Evolutionary conservation across 441 rosid species (phyloP), one percentile per base, ranked within the genome.

Genomic region (Pelargonium australe): DNA sequence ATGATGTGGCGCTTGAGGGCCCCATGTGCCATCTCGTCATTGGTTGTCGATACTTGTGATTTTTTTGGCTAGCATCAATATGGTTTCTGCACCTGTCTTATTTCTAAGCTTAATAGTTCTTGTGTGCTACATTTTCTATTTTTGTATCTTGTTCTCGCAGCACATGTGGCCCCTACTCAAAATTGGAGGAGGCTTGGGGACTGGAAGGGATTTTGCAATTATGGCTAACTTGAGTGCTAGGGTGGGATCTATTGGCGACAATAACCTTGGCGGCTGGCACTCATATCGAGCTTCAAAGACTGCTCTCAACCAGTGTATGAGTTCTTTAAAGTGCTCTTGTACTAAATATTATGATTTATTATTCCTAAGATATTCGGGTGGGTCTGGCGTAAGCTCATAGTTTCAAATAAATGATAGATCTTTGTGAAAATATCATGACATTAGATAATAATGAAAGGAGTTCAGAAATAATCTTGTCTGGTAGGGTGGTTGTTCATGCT

Each of bases 161-260:
- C 96, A 91, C 69, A 87, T 88, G 96, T 91, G 96, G 95, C 95
- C 97, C 55, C 95, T 94, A 72, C 85, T 94, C 64, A 89, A 83
- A 75, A 88, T 82, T 68, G 97, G 96, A 58, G 92, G 93, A 71
- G 94, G 91, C 47, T 75, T 10, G 64, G 92, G 90, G 60, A 86
- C 86, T 2, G 81, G 83, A 40, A 84, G 88, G 76, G 92, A 84
- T 72, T 86, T 86, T 63, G 90, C 99, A 31, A 92, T 91, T 72
- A 87, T 91, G 45, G 99, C 96, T 73, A 94, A 84, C 81, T 44
- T 94, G 78, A 91, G 99, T 79, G 96, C 99, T 9, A 81, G 97
- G 68, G 96, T 91, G 31, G 90, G 96, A 62, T 91, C 97, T 14
- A 88, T 89, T 20, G 94, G 95, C 28, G 97, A 94, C 74, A 94